phyloP scores from a whole-genome alignment of 371 early-diverging fungal genomes.

The Mucor saturninus region DNA sequence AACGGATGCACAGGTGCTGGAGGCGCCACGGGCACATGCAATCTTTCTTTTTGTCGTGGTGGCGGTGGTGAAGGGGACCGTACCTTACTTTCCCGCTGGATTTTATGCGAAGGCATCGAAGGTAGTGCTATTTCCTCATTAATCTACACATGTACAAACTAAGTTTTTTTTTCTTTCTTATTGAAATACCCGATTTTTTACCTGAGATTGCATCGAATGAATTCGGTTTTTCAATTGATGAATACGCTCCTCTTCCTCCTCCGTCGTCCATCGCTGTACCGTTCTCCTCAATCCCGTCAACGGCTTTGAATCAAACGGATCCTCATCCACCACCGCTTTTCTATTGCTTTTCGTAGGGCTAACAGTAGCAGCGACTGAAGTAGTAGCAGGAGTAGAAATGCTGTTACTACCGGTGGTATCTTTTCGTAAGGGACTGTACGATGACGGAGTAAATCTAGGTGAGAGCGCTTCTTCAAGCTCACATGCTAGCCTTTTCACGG shows the following conservation, averaged over 20 bases:
- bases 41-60: no score
- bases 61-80: no score
- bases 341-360: no score
- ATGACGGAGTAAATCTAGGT: neutral
- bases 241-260: constrained; percentile 7
- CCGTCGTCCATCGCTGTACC: neutral
- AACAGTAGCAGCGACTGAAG: no score
- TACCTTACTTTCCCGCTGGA: no score
- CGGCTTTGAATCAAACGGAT: neutral
- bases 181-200: neutral
- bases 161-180: no score
- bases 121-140: no score
- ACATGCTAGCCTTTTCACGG: constrained; percentile 14
- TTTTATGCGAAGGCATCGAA: no score
- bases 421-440: neutral
- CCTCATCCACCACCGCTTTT: neutral
- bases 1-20: no score
- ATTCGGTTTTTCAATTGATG: neutral
- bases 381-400: no score
- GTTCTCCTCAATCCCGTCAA: neutral
- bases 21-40: no score
- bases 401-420: neutral
- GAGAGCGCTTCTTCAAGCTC: constrained; percentile 14
- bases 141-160: no score
- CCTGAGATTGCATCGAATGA: neutral